Evolutionary conservation across 768 basidiomycete genomes (phyloP).

Genomic region (Macrocybe gigantea): DNA sequence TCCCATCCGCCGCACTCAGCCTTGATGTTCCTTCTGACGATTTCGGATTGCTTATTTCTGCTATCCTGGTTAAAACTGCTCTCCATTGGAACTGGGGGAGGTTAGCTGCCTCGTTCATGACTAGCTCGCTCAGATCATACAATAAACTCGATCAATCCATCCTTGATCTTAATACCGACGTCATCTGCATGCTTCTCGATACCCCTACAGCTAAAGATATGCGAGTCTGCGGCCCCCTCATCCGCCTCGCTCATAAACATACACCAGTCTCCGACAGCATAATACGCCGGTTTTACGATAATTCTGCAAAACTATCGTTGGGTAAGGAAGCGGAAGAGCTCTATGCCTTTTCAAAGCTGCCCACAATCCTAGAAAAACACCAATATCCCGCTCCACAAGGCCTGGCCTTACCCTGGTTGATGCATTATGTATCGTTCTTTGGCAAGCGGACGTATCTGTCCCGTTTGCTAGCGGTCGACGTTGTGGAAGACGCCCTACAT

Average conservation of each 20-base stretch:
- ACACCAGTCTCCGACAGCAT: slow-evolving; percentile 35
- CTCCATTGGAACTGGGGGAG: slow-evolving; percentile 49
- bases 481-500: slow-evolving; percentile 31
- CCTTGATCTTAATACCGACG: slow-evolving; percentile 32
- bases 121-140: slow-evolving; percentile 15
- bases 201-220: slow-evolving; percentile 29
- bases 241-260: slow-evolving; percentile 29
- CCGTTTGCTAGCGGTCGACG: slow-evolving; percentile 44
- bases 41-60: slow-evolving; percentile 41
- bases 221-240: slow-evolving; percentile 32
- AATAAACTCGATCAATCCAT: slow-evolving; percentile 15
- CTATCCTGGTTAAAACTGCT: slow-evolving; percentile 45
- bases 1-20: slow-evolving; percentile 43
- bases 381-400: slow-evolving; percentile 48
- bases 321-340: slow-evolving; percentile 34
- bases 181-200: slow-evolving; percentile 36
- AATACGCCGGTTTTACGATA: slow-evolving; percentile 41
- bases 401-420: slow-evolving; percentile 43
- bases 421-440: slow-evolving; percentile 33
- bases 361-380: slow-evolving; percentile 21
- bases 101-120: slow-evolving; percentile 35
- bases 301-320: slow-evolving; percentile 22
- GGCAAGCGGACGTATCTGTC: slow-evolving; percentile 39
- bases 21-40: slow-evolving; percentile 30
- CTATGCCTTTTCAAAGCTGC: slow-evolving; percentile 39